Conservation (phyloP, 2,329 filamentous ascomycete species). For the Dothistroma septosporum region DNA sequence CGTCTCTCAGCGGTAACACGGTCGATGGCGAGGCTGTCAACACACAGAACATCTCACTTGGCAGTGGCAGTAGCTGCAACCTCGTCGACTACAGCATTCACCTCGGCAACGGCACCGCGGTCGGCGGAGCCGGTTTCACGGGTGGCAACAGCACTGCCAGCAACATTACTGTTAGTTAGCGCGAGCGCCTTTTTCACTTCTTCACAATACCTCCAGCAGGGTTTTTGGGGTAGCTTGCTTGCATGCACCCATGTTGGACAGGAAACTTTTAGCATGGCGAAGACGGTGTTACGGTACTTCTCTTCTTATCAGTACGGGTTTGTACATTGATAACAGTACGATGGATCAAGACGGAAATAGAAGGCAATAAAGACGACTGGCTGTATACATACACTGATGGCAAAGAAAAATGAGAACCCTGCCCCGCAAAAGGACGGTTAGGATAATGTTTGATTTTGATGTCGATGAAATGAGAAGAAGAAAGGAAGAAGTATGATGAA, state of each 20-base stretch:
- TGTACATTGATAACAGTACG: conserved; percentile 1
- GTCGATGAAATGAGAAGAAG: no score
- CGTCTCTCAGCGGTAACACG: conserved; percentile 27
- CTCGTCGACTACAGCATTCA: conserved; percentile 18
- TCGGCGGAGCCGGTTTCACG: conserved; percentile 17
- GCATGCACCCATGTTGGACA: background rate
- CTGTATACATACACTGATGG: conserved; percentile 1
- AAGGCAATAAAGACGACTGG: background rate
- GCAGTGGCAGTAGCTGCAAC: conserved; percentile 27
- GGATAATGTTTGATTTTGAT: conserved; percentile 5
- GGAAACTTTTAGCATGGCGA: background rate
- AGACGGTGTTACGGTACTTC: background rate
- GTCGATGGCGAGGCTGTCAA: conserved; percentile 16
- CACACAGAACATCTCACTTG: conserved; percentile 28
- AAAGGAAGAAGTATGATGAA: no score
- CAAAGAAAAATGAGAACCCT: background rate
- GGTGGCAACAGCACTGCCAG: background rate
- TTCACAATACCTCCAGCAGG: background rate
- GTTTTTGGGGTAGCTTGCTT: background rate
- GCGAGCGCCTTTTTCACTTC: background rate
- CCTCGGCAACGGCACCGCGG: conserved; percentile 26
- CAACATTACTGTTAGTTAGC: background rate
- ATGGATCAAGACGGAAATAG: background rate
- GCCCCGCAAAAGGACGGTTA: background rate
- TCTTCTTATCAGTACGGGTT: background rate